These are phyloP conservation scores for Teunomyces tritomae DNA, from an alignment of 805 yeast genomes.

Conservation along the genomic window DNA sequence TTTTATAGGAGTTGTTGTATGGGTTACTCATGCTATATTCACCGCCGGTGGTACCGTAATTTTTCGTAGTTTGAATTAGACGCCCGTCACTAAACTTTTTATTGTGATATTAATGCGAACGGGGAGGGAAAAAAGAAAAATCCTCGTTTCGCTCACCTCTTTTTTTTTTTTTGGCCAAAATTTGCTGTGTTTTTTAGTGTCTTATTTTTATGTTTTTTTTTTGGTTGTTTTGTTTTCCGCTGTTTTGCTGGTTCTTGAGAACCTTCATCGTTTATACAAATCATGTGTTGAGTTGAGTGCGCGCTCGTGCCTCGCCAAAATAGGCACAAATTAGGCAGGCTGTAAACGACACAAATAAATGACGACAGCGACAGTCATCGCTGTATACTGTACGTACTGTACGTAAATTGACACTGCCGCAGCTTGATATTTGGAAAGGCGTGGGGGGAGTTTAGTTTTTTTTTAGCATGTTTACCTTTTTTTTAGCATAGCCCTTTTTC, in stretches of 20 bases:
- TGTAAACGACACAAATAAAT: too few species aligned
- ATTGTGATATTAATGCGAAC: background rate
- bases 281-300: too few species aligned
- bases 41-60: background rate
- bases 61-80: background rate
- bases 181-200: background rate
- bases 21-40: constrained; percentile 34
- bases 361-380: too few species aligned
- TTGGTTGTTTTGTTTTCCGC: background rate
- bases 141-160: background rate
- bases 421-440: too few species aligned
- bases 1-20: constrained; percentile 26
- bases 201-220: background rate
- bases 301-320: too few species aligned
- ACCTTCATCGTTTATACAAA: too few species aligned
- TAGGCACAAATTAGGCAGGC: too few species aligned
- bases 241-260: background rate
- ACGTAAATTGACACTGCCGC: too few species aligned
- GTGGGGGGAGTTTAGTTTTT: too few species aligned
- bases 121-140: background rate
- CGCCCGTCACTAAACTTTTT: constrained; percentile 3
- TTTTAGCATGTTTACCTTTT: too few species aligned
- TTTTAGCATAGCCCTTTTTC: too few species aligned
- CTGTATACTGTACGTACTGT: too few species aligned
- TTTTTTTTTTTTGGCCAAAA: background rate